Evolutionary conservation across 73 alveolate genomes (phyloP).

Genomic region (Paramecium bursaria): DNA sequence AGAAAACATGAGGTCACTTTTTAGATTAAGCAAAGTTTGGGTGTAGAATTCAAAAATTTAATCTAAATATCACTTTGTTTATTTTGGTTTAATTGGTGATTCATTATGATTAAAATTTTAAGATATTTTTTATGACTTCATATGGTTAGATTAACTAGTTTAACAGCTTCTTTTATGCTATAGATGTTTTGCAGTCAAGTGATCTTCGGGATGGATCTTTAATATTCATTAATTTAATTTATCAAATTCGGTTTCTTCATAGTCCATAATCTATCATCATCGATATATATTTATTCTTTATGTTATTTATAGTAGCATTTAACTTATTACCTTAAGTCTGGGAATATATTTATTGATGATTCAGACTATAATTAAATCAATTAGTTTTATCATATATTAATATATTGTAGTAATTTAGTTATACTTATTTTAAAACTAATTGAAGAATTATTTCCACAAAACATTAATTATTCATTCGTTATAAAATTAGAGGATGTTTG

Average conservation of each 20-base stretch:
- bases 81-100: too few relatives aligned
- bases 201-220: slow-evolving; percentile 8
- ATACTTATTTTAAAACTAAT: slow-evolving; percentile 75
- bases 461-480: slow-evolving; percentile 78
- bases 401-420: slow-evolving; percentile 74
- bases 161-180: background rate
- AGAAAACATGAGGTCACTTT: too few relatives aligned
- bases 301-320: slow-evolving; percentile 13
- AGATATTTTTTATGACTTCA: background rate
- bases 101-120: too few relatives aligned
- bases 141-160: background rate
- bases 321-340: background rate
- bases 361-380: slow-evolving; percentile 20
- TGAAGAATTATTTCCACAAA: slow-evolving; percentile 92
- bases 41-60: too few relatives aligned
- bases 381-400: slow-evolving; percentile 72
- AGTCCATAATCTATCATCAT: slow-evolving; percentile 54
- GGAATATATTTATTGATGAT: background rate
- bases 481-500: slow-evolving; percentile 82
- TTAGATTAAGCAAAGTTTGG: too few relatives aligned
- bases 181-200: background rate
- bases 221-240: background rate
- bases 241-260: slow-evolving; percentile 2
- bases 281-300: slow-evolving; percentile 28
- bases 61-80: too few relatives aligned